Evolutionary conservation across 805 yeast genomes (phyloP), one percentile per base, ranked within the genome.

Genomic region (Saccharomyces cerevisiae): DNA sequence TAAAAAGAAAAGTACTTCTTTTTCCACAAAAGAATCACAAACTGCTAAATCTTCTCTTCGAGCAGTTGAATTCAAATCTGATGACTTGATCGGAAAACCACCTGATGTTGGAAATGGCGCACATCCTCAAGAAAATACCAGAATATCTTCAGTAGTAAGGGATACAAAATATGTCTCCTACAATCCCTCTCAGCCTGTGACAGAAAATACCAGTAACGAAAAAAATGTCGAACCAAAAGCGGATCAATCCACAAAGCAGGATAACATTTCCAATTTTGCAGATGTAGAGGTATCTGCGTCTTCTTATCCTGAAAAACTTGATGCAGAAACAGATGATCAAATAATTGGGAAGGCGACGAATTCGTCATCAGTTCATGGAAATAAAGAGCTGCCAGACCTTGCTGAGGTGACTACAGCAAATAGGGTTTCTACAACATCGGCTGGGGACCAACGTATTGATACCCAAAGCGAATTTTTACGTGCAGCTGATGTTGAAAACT

Each of bases 131-230:
- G 43, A 17, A 6, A 17, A 36, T 2, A 9, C 24, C 11, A 59
- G 66, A 13, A 47, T 52, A 8, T 56, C 67, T 3, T 61, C 68
- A 10, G 59, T 55, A 10, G 52, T 53, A 27, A 52, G 55, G 26
- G 58, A 61, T 6, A 46, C 36, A 14, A 47, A 30, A 14, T 53
- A 10, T 30, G 10, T 36, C 43, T 6, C 22, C 10, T 10, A 36
- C 11, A 36, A 2, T 10, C 11, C 24, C 22, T 9, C 11, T 17
- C 43, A 36, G 17, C 43, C 22, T 31, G 17, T 14, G 36, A n/a
- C 13, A 5, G 10, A 36, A 6, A 36, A 10, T n/a, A 17, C 10
- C 6, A 6, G 22, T 8, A 36, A n/a, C 41, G 22, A 36, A 36
- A 17, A 36, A 36, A 4, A 10, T 36, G 22, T 8, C 10, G 43